phyloP scores from a whole-genome alignment of 2,329 filamentous ascomycete species.

The Helicocarpus griseus region DNA sequence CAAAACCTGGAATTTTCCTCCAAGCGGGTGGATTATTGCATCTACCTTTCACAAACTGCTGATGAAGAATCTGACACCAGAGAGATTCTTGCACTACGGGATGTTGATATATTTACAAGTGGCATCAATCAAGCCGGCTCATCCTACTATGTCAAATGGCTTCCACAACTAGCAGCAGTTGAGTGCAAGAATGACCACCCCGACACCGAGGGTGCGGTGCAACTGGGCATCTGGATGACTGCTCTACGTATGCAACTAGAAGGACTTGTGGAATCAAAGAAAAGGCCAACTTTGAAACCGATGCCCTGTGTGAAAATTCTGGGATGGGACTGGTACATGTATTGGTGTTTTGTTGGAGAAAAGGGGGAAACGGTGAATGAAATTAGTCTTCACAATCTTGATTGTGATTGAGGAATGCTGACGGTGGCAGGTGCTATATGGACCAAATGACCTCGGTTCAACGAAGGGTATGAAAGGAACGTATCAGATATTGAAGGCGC shows the following conservation, averaged over 20 bases:
- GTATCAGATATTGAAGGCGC: not conserved
- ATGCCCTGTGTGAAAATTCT: slow-evolving; percentile 1
- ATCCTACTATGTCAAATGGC: slow-evolving; percentile 2
- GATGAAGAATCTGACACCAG: not conserved
- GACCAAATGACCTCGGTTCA: not conserved
- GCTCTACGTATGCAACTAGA: slow-evolving; percentile 1
- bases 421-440: not conserved
- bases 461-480: not conserved
- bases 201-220: not conserved
- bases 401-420: not conserved
- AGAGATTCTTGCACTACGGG: not conserved
- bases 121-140: not conserved
- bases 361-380: not conserved
- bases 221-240: slow-evolving; percentile 1
- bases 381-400: not conserved
- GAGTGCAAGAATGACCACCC: not conserved
- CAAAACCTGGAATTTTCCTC: not conserved
- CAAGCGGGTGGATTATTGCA: slow-evolving; percentile 1
- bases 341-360: not conserved
- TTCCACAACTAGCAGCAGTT: slow-evolving; percentile 1
- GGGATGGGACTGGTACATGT: not conserved
- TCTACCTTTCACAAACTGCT: slow-evolving; percentile 2
- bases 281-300: not conserved
- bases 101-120: not conserved
- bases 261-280: not conserved